Evolutionary conservation across 2,329 filamentous ascomycete genomes (phyloP).

Genomic region (Diaporthe nobilis): DNA sequence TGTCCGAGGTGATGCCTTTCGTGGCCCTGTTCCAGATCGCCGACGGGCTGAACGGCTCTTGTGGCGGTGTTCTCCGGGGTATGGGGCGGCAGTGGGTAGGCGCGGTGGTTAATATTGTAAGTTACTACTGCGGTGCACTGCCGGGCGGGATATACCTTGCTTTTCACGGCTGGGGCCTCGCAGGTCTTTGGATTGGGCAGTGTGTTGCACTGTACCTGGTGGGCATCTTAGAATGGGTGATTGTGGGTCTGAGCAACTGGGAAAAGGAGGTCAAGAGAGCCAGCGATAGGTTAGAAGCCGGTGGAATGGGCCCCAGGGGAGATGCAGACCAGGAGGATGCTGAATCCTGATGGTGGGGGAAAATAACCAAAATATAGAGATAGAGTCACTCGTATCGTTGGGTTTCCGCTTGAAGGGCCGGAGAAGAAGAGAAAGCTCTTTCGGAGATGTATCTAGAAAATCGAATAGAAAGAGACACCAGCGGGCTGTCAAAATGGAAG

Average conservation of each 20-base stretch:
- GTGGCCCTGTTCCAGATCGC: constrained; percentile 93
- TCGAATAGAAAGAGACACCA: background rate
- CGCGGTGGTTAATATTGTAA: constrained; percentile 83
- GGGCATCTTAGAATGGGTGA: constrained; percentile 82
- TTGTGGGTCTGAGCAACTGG: constrained; percentile 85
- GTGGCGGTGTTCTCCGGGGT: constrained; percentile 83
- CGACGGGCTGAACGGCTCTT: constrained; percentile 87
- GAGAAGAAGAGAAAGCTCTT: too few species aligned
- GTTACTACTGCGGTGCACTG: constrained; percentile 86
- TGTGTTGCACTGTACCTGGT: constrained; percentile 87
- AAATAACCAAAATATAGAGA: background rate
- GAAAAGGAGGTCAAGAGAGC: constrained; percentile 79
- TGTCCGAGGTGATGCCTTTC: constrained; percentile 84
- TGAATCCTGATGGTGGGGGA: background rate
- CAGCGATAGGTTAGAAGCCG: constrained; percentile 77
- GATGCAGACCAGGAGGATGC: constrained; percentile 1
- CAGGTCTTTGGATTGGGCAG: constrained; percentile 86
- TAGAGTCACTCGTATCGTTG: background rate
- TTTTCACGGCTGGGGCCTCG: constrained; percentile 87
- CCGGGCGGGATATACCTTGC: constrained; percentile 88
- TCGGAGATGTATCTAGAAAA: background rate
- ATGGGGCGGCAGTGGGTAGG: constrained; percentile 92
- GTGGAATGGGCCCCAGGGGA: constrained; percentile 39
- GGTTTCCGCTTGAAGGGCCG: background rate
- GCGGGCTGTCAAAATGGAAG: background rate